Evolutionary conservation across 371 early-diverging fungal genomes (phyloP).

Genomic region (Conidiobolus incongruus): DNA sequence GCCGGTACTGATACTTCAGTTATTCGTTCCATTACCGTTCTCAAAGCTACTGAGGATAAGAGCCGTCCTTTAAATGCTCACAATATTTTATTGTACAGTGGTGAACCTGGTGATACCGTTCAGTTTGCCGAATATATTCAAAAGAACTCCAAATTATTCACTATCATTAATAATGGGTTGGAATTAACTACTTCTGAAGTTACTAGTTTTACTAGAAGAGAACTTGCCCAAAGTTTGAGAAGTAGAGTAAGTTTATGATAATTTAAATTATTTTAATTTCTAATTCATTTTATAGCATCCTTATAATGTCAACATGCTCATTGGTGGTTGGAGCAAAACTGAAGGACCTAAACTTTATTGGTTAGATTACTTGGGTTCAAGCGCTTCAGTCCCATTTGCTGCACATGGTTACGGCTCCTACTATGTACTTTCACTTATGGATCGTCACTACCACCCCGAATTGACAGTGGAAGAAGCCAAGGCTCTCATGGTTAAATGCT

Average conservation of each 20-base stretch:
- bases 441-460: slow-evolving; percentile 71
- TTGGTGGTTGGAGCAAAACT: slow-evolving; percentile 59
- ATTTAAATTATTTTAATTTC: slow-evolving; percentile 2
- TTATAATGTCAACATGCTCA: slow-evolving; percentile 73
- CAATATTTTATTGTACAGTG: slow-evolving; percentile 61
- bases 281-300: slow-evolving; percentile 30
- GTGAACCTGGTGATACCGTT: slow-evolving; percentile 87
- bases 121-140: slow-evolving; percentile 92
- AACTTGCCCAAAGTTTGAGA: slow-evolving; percentile 69
- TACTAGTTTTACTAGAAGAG: slow-evolving; percentile 68
- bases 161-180: slow-evolving; percentile 53
- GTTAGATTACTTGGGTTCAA: slow-evolving; percentile 77
- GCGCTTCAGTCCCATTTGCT: slow-evolving; percentile 61
- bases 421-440: slow-evolving; percentile 79
- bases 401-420: slow-evolving; percentile 87
- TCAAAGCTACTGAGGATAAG: slow-evolving; percentile 83
- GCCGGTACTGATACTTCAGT: slow-evolving; percentile 62
- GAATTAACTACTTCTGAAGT: slow-evolving; percentile 57
- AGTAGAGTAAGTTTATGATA: slow-evolving; percentile 38
- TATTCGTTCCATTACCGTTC: slow-evolving; percentile 72
- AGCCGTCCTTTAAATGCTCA: slow-evolving; percentile 57
- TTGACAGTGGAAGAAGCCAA: slow-evolving; percentile 66
- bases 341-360: slow-evolving; percentile 62
- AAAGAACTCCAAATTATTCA: slow-evolving; percentile 75
- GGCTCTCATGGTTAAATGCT: slow-evolving; percentile 56